These are phyloP conservation scores for Pontederia paniculata DNA, from an alignment of 176 grass and related monocot species.

Conservation along the genomic window DNA sequence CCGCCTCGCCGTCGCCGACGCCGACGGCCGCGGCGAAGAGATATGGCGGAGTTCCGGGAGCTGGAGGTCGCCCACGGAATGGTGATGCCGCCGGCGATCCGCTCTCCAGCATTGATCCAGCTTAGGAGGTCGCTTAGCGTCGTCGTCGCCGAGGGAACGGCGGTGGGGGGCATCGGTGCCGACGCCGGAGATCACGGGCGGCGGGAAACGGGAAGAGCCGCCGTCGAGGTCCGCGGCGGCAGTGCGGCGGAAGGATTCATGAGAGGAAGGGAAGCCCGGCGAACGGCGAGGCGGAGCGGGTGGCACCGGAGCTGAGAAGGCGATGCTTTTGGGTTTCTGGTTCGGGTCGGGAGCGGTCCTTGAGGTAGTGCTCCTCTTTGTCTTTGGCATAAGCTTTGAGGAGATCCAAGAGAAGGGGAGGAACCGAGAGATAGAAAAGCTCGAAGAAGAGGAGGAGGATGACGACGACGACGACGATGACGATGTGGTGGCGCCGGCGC, in stretches of 20 bases:
- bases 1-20: background rate
- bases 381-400: constrained; percentile 26
- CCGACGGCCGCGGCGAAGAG: constrained; percentile 24
- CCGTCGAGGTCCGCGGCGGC: background rate
- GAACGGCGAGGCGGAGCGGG: background rate
- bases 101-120: background rate
- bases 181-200: background rate
- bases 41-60: constrained; percentile 26
- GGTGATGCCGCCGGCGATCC: constrained; percentile 34
- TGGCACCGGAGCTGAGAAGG: background rate
- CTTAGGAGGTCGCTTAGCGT: constrained; percentile 10
- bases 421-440: constrained; percentile 27
- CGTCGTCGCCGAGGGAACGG: constrained; percentile 29
- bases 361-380: too few relatives aligned
- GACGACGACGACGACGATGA: background rate
- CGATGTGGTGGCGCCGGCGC: too few relatives aligned
- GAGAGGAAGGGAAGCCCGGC: background rate
- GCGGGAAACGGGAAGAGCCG: background rate
- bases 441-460: background rate
- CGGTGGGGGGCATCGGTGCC: constrained; percentile 13
- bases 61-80: constrained; percentile 41
- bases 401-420: constrained; percentile 51
- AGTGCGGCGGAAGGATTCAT: background rate
- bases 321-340: background rate
- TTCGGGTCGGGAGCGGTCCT: background rate